A percentile compares a stretch with the other conserved stretches of the same genome.
phyloP scores from a whole-genome alignment of 2,329 filamentous ascomycete genomes.

The Ceratocystis albifundus region DNA sequence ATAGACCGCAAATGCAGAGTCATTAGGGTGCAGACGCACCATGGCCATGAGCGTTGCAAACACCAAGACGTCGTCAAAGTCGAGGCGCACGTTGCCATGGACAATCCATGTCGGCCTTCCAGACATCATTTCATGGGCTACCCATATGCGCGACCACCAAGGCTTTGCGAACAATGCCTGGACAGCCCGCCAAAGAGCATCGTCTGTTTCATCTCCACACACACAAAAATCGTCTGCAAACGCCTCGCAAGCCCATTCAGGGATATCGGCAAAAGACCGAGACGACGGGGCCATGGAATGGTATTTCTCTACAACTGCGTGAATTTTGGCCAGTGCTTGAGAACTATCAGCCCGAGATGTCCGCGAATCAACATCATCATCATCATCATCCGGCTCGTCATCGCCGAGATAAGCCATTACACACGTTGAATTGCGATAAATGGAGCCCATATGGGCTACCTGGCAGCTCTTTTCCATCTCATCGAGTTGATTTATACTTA shows the following conservation, averaged over 20 bases:
- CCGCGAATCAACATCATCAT: background rate
- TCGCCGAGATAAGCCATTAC: conserved; percentile 24
- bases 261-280: conserved; percentile 16
- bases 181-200: conserved; percentile 22
- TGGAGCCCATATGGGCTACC: conserved; percentile 26
- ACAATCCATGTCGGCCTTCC: conserved; percentile 23
- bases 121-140: conserved; percentile 22
- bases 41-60: conserved; percentile 24
- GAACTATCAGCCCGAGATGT: background rate
- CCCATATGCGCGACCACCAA: conserved; percentile 24
- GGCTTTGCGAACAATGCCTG: conserved; percentile 22
- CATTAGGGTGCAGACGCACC: conserved; percentile 21
- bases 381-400: conserved; percentile 1
- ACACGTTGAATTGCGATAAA: conserved; percentile 25
- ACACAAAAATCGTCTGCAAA: conserved; percentile 23
- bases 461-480: conserved; percentile 26
- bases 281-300: conserved; percentile 14
- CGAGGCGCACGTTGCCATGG: conserved; percentile 18
- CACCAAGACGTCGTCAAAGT: conserved; percentile 20
- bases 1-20: conserved; percentile 22
- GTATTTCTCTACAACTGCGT: conserved; percentile 22
- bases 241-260: conserved; percentile 19
- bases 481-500: conserved; percentile 27
- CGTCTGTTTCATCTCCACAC: conserved; percentile 22
- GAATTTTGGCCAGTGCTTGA: conserved; percentile 23